phyloP scores from a whole-genome alignment of 345 rosid species.

The Populus simonii region DNA sequence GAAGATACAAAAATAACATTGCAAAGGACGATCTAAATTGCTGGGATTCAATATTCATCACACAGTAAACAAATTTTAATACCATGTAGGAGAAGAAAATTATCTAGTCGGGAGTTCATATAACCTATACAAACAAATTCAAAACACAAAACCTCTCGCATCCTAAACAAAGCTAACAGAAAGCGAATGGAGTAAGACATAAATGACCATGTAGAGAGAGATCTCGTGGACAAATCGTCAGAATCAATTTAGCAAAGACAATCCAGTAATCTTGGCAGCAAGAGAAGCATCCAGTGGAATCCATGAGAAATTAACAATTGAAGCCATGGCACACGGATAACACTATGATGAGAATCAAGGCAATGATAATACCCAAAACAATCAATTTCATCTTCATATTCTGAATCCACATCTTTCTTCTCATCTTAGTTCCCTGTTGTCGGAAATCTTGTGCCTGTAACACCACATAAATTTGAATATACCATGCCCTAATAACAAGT shows the following conservation, averaged over 20 bases:
- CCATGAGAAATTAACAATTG: conserved; percentile 43
- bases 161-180: conserved; percentile 11
- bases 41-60: conserved; percentile 15
- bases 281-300: conserved; percentile 3
- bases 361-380: conserved; percentile 58
- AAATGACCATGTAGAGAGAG: not conserved
- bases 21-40: conserved; percentile 9
- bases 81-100: not conserved
- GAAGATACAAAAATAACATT: not conserved
- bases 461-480: not conserved
- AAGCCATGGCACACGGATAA: conserved; percentile 80
- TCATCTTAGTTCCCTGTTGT: conserved; percentile 87
- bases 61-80: conserved; percentile 8
- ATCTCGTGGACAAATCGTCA: conserved; percentile 10
- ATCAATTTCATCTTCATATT: conserved; percentile 94
- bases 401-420: conserved; percentile 82
- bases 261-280: conserved; percentile 25
- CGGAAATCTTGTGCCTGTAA: conserved; percentile 90
- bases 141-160: conserved; percentile 27
- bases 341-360: conserved; percentile 61
- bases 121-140: conserved; percentile 37
- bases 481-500: not conserved
- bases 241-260: conserved; percentile 16
- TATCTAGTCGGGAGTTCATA: conserved; percentile 27
- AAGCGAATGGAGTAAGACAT: conserved; percentile 1